Base-by-base conservation (phyloP, 495 filamentous ascomycete species). In the Wilcoxina mikolae region DNA sequence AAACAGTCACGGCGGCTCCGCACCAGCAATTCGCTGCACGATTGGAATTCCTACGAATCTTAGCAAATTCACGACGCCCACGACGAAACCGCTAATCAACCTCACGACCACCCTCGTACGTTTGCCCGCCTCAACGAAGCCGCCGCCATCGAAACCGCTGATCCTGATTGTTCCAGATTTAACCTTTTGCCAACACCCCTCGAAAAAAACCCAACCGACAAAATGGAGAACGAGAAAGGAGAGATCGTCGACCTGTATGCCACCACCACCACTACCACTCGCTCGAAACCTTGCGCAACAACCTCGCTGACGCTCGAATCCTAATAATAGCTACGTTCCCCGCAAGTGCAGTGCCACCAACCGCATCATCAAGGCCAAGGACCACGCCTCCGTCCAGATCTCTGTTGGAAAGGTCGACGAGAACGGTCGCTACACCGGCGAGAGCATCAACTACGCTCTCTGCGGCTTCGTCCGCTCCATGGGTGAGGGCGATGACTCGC, bases 311-410 rank as follows among this genome's bases (percentile, higher is more conserved):
- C 23, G 49, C 26, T 20, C 17, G 50, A 4, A 35, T 24, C 22
- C 26, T 41, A 27, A 9, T 26, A 65, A 58, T 69, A 94, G 87
- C 72, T 96, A 95, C 79, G 87, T 95, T 77, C 90, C 93, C 72
- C 87, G 91, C 79, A 99, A 90, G 80, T 90, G 86, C 83, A 84
- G 78, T 71, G 86, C 85, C 67, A 90, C 85, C 72, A 85, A 85
- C 83, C 81, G 85, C 73, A 95, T 96, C 80, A 95, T 96, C 81
- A 95, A 95, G 78, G 85, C 91, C 76, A 95, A 95, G 75, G 91
- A 93, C 75, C 86, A 93, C 77, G 86, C 84, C 64, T 88, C 84
- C 53, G 89, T 88, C 64, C 84, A 95, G 76, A 84, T 94, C 71
- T 83, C 82, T 62, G 76, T 91, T 68, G 85, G 81, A 69, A 91